These are phyloP conservation scores for Stromatinia cepivora DNA, from an alignment of 2,329 filamentous ascomycete genomes.

Conservation along the genomic window DNA sequence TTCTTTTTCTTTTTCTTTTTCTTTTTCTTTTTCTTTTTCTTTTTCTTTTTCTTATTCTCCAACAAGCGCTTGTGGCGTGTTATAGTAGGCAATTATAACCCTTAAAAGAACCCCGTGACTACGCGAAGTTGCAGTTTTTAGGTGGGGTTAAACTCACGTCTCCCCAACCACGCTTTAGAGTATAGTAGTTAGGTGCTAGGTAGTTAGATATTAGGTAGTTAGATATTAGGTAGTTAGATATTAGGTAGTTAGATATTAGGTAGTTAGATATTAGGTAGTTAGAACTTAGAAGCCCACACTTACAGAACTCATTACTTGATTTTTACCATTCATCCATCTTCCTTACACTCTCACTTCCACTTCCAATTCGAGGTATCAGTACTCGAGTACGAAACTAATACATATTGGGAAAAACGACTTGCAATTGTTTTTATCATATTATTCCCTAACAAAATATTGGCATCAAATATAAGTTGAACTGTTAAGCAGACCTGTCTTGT, in stretches of 20 bases:
- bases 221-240: too few species aligned
- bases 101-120: neutral
- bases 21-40: neutral
- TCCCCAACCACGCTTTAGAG: neutral
- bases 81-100: neutral
- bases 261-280: too few species aligned
- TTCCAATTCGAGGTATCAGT: too few species aligned
- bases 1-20: neutral
- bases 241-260: too few species aligned
- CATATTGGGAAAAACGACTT: neutral
- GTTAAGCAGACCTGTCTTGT: too few species aligned
- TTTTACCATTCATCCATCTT: too few species aligned
- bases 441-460: too few species aligned
- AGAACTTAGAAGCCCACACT: too few species aligned
- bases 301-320: too few species aligned
- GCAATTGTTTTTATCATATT: neutral
- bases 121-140: neutral
- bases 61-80: conserved; percentile 7
- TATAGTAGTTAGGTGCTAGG: neutral
- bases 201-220: neutral
- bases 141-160: conserved; percentile 12
- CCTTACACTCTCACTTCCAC: neutral
- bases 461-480: too few species aligned
- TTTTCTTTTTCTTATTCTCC: neutral
- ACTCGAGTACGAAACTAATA: too few species aligned